phyloP scores from a whole-genome alignment of 306 rosid genomes.

The Citrullus colocynthis region DNA sequence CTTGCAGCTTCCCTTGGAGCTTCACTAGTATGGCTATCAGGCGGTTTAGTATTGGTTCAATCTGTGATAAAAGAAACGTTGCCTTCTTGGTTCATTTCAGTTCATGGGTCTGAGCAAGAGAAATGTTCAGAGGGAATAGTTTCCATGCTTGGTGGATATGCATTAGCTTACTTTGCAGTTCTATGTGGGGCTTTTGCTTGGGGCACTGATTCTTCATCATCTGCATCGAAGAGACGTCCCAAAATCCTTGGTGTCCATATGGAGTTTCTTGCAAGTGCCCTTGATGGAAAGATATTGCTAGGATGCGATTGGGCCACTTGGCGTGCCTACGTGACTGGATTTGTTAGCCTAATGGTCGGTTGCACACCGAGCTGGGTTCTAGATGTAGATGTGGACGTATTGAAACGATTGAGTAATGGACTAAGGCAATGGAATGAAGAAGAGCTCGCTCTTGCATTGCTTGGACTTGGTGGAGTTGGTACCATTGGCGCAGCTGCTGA shows the following conservation, averaged over 20 bases:
- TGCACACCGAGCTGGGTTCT: slow-evolving; percentile 79
- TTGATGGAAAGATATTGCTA: slow-evolving; percentile 84
- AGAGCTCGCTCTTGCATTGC: slow-evolving; percentile 78
- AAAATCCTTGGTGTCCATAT: slow-evolving; percentile 63
- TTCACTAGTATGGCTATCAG: slow-evolving; percentile 76
- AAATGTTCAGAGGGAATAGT: slow-evolving; percentile 57
- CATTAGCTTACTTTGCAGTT: slow-evolving; percentile 72
- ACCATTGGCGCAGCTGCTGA: slow-evolving; percentile 89
- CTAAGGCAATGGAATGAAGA: slow-evolving; percentile 69
- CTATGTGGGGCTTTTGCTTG: slow-evolving; percentile 82
- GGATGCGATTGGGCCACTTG: slow-evolving; percentile 83
- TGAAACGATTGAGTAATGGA: slow-evolving; percentile 74
- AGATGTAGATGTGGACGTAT: slow-evolving; percentile 61
- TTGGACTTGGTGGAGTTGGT: slow-evolving; percentile 56
- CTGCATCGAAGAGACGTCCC: slow-evolving; percentile 71
- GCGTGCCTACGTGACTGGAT: slow-evolving; percentile 79
- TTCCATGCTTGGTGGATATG: slow-evolving; percentile 79
- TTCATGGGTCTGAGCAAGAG: slow-evolving; percentile 44
- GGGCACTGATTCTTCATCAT: slow-evolving; percentile 81
- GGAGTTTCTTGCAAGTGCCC: slow-evolving; percentile 91
- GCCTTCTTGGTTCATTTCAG: slow-evolving; percentile 88
- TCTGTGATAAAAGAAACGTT: slow-evolving; percentile 71
- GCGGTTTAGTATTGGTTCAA: slow-evolving; percentile 68
- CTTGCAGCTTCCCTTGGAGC: slow-evolving; percentile 91
- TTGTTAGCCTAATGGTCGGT: slow-evolving; percentile 72